Percentiles rank a stretch among this genome's conserved stretches.
Evolutionary conservation across 148 eudicot species (phyloP).

Genomic region (Silene latifolia): DNA sequence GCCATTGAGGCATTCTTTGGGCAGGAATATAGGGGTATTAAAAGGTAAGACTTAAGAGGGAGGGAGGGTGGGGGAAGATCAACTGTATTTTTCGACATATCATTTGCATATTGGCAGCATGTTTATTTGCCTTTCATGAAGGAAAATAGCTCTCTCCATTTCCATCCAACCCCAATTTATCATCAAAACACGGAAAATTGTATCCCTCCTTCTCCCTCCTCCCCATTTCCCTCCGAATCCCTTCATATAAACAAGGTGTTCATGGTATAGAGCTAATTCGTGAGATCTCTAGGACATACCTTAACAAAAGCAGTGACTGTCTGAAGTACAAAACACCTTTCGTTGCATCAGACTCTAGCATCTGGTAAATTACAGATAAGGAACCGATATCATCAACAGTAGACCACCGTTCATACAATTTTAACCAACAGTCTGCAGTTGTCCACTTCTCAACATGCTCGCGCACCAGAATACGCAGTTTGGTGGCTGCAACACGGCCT

Average conservation of each 20-base stretch:
- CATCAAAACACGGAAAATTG: background rate
- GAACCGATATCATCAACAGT: constrained; percentile 98
- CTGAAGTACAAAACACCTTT: constrained; percentile 87
- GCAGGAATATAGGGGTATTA: too few relatives aligned
- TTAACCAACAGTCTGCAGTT: constrained; percentile 95
- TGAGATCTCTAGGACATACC: constrained; percentile 39
- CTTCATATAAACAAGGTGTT: background rate
- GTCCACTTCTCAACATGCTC: constrained; percentile 80
- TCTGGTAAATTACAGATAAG: constrained; percentile 82
- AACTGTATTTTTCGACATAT: background rate
- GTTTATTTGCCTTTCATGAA: background rate
- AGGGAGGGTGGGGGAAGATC: too few relatives aligned
- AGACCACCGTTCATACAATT: constrained; percentile 90
- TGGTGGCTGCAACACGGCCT: constrained; percentile 69
- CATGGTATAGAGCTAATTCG: background rate
- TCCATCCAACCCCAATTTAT: background rate
- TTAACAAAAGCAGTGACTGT: constrained; percentile 83
- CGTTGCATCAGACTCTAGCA: constrained; percentile 88
- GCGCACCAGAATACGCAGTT: constrained; percentile 60
- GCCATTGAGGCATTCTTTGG: too few relatives aligned
- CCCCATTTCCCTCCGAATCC: background rate
- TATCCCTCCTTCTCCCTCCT: background rate
- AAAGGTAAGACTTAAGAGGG: too few relatives aligned
- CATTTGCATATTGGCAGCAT: background rate
- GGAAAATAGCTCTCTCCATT: background rate